Evolutionary conservation across 495 filamentous ascomycete genomes (phyloP).

Genomic region (Penicillium mononematosum): DNA sequence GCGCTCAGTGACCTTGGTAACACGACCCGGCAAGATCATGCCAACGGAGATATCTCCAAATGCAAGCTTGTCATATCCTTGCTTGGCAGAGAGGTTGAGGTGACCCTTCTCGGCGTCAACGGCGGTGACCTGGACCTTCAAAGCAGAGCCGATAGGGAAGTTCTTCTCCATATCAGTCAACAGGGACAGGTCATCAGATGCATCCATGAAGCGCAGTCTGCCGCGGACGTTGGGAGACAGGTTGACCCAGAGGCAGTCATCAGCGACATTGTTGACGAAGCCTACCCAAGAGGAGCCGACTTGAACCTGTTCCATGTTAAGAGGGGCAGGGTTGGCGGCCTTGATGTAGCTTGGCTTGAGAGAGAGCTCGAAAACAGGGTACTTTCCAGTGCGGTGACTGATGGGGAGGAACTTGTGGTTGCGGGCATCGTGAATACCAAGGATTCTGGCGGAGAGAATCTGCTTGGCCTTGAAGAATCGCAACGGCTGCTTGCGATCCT

Average conservation of each 20-base stretch:
- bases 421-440: slow-evolving; percentile 85
- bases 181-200: slow-evolving; percentile 78
- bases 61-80: slow-evolving; percentile 54
- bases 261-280: slow-evolving; percentile 83
- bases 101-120: slow-evolving; percentile 72
- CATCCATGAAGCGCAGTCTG: slow-evolving; percentile 73
- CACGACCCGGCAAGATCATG: slow-evolving; percentile 75
- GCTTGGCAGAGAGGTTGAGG: slow-evolving; percentile 78
- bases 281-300: slow-evolving; percentile 68
- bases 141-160: slow-evolving; percentile 84
- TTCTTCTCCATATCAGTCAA: slow-evolving; percentile 72
- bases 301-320: slow-evolving; percentile 72
- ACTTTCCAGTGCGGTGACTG: slow-evolving; percentile 72
- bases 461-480: slow-evolving; percentile 68
- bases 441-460: slow-evolving; percentile 67
- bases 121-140: slow-evolving; percentile 71
- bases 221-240: slow-evolving; percentile 89
- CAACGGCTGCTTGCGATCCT: slow-evolving; percentile 75
- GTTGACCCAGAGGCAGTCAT: slow-evolving; percentile 82
- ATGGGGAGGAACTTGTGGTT: slow-evolving; percentile 93
- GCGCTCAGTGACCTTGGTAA: slow-evolving; percentile 83
- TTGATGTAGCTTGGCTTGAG: slow-evolving; percentile 68
- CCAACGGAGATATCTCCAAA: slow-evolving; percentile 68
- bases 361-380: slow-evolving; percentile 84
- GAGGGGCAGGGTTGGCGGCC: slow-evolving; percentile 51